Percentiles rank a stretch among this genome's conserved stretches.
These are phyloP conservation scores for Aspergillus brasiliensis DNA, from an alignment of 2,329 filamentous ascomycete genomes.

Conservation along the genomic window DNA sequence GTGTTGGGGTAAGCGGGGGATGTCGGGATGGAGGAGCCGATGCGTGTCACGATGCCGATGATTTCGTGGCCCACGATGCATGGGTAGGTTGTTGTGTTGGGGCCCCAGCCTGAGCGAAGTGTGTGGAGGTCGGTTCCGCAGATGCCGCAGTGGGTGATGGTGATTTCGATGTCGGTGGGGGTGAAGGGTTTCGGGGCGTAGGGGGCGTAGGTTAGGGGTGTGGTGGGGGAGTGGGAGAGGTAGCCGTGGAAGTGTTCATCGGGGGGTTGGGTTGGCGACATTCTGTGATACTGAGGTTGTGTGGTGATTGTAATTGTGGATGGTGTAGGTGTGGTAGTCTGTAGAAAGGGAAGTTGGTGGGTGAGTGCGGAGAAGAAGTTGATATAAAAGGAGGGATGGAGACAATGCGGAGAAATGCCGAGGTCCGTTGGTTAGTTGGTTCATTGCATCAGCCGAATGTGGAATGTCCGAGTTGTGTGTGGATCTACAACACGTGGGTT, in stretches of 20 bases:
- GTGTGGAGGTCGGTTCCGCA: constrained; percentile 66
- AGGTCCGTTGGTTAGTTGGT: not conserved
- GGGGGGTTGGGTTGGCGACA: not conserved
- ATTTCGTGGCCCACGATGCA: constrained; percentile 67
- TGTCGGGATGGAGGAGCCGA: constrained; percentile 48
- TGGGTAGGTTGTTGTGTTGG: constrained; percentile 39
- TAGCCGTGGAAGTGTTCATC: constrained; percentile 44
- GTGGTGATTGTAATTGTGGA: not conserved
- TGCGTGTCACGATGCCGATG: constrained; percentile 59
- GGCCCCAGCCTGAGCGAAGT: constrained; percentile 54
- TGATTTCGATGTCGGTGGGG: constrained; percentile 67
- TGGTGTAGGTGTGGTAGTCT: not conserved
- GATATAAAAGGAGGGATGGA: too few relatives aligned
- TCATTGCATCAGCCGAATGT: too few relatives aligned
- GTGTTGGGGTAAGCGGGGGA: constrained; percentile 22
- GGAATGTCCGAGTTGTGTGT: not conserved
- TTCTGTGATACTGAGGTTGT: not conserved
- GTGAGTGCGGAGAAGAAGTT: not conserved
- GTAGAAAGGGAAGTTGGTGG: constrained; percentile 8
- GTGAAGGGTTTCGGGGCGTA: constrained; percentile 50
- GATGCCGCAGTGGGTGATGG: constrained; percentile 67
- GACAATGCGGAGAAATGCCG: not conserved
- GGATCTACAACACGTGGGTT: not conserved
- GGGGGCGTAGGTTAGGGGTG: constrained; percentile 34
- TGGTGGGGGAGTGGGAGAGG: constrained; percentile 40